Evolutionary conservation across 1,139 yeast species (phyloP), one percentile per base, ranked within the genome.

Genomic region (Hemisphaericaspora lyxosophila): DNA sequence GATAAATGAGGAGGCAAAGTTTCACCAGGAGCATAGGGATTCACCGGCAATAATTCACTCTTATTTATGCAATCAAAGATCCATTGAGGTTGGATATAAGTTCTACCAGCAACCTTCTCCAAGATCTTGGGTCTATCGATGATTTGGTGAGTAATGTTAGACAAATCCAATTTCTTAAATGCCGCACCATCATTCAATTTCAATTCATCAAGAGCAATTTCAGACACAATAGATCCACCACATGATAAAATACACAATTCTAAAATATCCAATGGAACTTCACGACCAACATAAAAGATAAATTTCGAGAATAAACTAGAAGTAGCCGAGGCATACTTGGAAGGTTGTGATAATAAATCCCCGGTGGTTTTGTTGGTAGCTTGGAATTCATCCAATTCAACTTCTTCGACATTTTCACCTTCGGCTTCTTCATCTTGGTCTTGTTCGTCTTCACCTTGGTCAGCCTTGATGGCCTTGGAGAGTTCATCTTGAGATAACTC

Each of bases 31-130:
- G 94, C 85, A 59, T 92, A 92, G 42, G 73, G 75, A 41, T 83
- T 82, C 18, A 86, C 96, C 26, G 92, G 78, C 41, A 85, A 72
- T 46, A 92, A 73, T 46, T 76, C 73, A 36, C 80, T 78, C 65
- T 85, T 84, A 68, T 92, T 92, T 49, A 94, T 72, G 55, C 87
- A 82, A 60, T 92, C 99, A 62, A 92, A 90, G 34, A 92, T 73
- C 98, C 98, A 94, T 71, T 92, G 98, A 24, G 99, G 98, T 67
- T 92, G 98, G 36, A 90, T 64, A 57, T 94, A 94, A 0, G 95
- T 86, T 69, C 97, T 80, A 36, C 97, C 97, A 42, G 90, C 84
- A 31, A 89, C 88, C 60, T 82, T 87, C 48, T 79, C 75, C 30
- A 75, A 62, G 39, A 92, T 65, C 53, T 82, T 82, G 26, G 97